Evolutionary conservation across 441 rosid species (phyloP), one percentile per base, ranked within the genome.

Genomic region (Omphalea diandra): DNA sequence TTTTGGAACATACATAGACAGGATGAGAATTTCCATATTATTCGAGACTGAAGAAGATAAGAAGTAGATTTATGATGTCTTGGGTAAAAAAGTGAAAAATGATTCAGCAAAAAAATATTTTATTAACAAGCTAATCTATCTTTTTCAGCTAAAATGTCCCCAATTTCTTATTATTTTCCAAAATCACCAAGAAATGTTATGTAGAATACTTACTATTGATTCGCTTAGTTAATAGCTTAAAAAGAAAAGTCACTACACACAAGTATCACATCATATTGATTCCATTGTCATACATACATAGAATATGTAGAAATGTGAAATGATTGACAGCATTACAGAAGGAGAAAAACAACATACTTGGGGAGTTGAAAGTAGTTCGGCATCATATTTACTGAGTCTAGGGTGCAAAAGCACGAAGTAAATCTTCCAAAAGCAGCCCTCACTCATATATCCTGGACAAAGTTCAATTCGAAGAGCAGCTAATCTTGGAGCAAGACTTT

Each of bases 321-420:
- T 17, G 57, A 26, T 10, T 5, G 43, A 57, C 27, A 3, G 38
- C 9, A 54, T 1, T 36, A n/a, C n/a, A 10, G 31, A n/a, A n/a
- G n/a, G n/a, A n/a, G n/a, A 69, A 65, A 66, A 2, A 15, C 44
- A 76, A 79, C 85, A 73, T 74, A 92, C 98, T 77, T 86, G 94
- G 60, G 96, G 86, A 73, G 94, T 92, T n/a, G 96, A 88, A 74
- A 94, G 79, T 74, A 86, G 84, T 57, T 81, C 83, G 0, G 99
- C 93, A 69, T 90, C 97, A 20, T 86, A 76, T 77, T 90, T 86
- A 68, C 70, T 82, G 65, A 92, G 89, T 63, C 86, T 83, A 47
- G 99, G 99, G 76, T 90, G 96, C 80, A 89, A 49, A 76, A 94
- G 94, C 0, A 92, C 90, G 79, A 92, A 94, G 80, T 92, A 94